phyloP scores from a whole-genome alignment of 1,284 basidiomycete genomes.

The Cerrena zonata region DNA sequence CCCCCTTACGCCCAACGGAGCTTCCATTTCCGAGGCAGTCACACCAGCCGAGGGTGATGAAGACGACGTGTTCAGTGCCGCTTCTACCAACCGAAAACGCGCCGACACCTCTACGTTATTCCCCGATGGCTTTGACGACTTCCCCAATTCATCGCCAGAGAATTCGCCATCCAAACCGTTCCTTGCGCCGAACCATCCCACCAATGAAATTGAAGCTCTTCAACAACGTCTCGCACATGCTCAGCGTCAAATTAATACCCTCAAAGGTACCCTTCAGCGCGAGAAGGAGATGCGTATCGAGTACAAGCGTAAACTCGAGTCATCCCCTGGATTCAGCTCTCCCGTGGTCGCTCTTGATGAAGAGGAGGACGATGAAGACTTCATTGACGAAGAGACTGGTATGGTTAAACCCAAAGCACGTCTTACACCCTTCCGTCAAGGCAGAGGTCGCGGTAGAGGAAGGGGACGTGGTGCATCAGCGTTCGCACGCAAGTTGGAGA shows the following conservation, averaged over 20 bases:
- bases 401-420: slow-evolving; percentile 31
- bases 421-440: slow-evolving; percentile 34
- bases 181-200: slow-evolving; percentile 64
- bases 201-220: slow-evolving; percentile 73
- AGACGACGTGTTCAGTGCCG: slow-evolving; percentile 63
- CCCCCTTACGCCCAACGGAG: slow-evolving; percentile 60
- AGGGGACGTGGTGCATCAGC: slow-evolving; percentile 49
- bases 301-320: slow-evolving; percentile 46
- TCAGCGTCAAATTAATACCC: slow-evolving; percentile 73
- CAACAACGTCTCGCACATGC: slow-evolving; percentile 77
- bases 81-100: slow-evolving; percentile 60
- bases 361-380: slow-evolving; percentile 47
- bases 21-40: slow-evolving; percentile 42
- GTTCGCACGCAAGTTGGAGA: slow-evolving; percentile 57
- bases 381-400: slow-evolving; percentile 37
- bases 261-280: slow-evolving; percentile 69
- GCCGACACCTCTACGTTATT: slow-evolving; percentile 51
- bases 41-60: slow-evolving; percentile 58
- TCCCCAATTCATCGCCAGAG: slow-evolving; percentile 53
- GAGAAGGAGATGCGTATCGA: slow-evolving; percentile 77
- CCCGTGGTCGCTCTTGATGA: slow-evolving; percentile 11
- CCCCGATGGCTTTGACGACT: slow-evolving; percentile 46
- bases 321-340: slow-evolving; percentile 27
- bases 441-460: slow-evolving; percentile 31
- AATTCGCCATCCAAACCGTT: slow-evolving; percentile 57